Percentiles rank a stretch among this genome's conserved stretches.
These are phyloP conservation scores for Cercophora scortea DNA, from an alignment of 495 filamentous ascomycete genomes.

Conservation along the genomic window DNA sequence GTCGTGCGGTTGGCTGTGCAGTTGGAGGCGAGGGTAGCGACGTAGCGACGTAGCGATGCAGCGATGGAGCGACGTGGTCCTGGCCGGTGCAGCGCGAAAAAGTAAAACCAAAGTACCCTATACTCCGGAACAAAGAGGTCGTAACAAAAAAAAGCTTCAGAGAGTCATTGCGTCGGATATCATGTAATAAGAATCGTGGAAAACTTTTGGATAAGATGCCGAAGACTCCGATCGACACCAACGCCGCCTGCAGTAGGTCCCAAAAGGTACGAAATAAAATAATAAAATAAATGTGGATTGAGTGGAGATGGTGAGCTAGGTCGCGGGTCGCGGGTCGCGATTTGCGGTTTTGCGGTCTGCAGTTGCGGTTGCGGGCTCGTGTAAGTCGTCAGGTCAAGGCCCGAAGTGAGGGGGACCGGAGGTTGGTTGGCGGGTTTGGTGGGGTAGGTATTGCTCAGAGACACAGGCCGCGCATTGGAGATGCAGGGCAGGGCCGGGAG, in stretches of 20 bases:
- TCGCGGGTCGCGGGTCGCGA: no score
- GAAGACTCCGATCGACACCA: conserved; percentile 19
- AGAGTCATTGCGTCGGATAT: conserved; percentile 22
- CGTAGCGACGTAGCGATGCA: no score
- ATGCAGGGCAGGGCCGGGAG: background rate
- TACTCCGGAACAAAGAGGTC: conserved; percentile 16
- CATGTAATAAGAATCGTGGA: conserved; percentile 3
- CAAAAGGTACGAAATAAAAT: conserved; percentile 3
- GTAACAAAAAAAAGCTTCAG: conserved; percentile 13
- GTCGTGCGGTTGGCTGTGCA: background rate
- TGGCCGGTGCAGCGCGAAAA: background rate
- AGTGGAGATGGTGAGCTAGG: conserved; percentile 18
- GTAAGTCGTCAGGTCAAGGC: conserved; percentile 8
- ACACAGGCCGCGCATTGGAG: conserved; percentile 1
- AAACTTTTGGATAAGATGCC: conserved; percentile 17
- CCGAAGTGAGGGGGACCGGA: background rate
- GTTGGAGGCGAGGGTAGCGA: background rate
- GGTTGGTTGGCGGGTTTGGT: conserved; percentile 10
- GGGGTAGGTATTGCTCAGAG: conserved; percentile 1
- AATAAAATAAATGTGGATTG: conserved; percentile 27
- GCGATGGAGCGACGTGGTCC: background rate
- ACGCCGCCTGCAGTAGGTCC: conserved; percentile 1
- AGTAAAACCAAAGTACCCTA: background rate
- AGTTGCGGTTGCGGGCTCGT: conserved; percentile 4
- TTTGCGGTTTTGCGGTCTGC: background rate